Conservation (phyloP, 1,284 basidiomycete genomes). For the Singerocomus rubriflavus region DNA sequence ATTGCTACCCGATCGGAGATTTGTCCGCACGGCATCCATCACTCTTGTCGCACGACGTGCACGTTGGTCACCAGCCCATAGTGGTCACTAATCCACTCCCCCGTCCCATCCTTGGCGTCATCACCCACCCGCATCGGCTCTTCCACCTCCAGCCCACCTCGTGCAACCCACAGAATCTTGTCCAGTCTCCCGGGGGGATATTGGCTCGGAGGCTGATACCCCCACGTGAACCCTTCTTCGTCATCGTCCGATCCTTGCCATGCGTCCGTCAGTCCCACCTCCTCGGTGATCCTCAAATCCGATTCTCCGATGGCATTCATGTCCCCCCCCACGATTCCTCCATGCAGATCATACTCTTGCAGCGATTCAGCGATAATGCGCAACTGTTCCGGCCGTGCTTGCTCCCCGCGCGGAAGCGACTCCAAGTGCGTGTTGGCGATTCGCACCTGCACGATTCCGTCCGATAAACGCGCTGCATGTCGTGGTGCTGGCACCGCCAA, state of each 20-base stretch:
- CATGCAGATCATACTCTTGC: constrained; percentile 43
- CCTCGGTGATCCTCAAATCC: constrained; percentile 42
- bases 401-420: constrained; percentile 46
- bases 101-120: constrained; percentile 41
- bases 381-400: constrained; percentile 51
- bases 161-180: constrained; percentile 56
- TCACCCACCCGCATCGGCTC: constrained; percentile 53
- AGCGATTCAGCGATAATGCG: constrained; percentile 47
- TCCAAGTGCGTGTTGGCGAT: constrained; percentile 71
- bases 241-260: constrained; percentile 44
- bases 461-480: constrained; percentile 27
- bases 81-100: constrained; percentile 63
- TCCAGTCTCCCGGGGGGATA: constrained; percentile 56
- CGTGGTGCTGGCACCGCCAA: constrained; percentile 36
- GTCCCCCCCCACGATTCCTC: constrained; percentile 63
- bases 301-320: constrained; percentile 59
- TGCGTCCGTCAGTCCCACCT: constrained; percentile 53
- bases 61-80: constrained; percentile 54
- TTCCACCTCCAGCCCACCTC: constrained; percentile 46
- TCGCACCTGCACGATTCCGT: constrained; percentile 45
- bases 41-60: constrained; percentile 31
- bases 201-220: constrained; percentile 47
- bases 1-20: constrained; percentile 1
- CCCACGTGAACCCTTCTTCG: constrained; percentile 59
- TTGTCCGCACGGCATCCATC: constrained; percentile 1